Evolutionary conservation across 1,139 yeast genomes (phyloP), one percentile per base, ranked within the genome.

Genomic region (Candida frijolesensis): DNA sequence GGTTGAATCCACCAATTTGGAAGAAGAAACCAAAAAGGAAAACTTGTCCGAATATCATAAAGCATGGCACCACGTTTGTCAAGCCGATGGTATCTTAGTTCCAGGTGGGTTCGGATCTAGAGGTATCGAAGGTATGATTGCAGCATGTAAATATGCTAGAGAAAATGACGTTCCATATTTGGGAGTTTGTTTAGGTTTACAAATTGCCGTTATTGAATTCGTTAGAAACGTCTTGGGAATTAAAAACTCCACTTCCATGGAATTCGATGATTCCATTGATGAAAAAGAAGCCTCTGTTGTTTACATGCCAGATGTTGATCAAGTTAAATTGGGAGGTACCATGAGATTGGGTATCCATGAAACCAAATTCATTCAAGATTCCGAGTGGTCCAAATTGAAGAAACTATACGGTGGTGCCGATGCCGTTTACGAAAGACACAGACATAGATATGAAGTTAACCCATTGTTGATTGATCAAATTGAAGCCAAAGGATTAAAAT

Each of bases 21-120:
- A 92, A 72, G 85, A 85, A 48, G 85, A 82, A 55, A 76, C 85
- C 49, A 84, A 84, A 65, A 73, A 72, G 37, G 64, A 73, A 42
- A 82, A 85, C 62, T 87, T 91, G 72, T 83, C 87, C 51, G 82
- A 83, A 61, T 92, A 88, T 76, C 97, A 94, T 71, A 86, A 87
- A 67, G 97, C 98, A 51, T 95, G 99, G 99, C 95, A 90, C 64
- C 78, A 81, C 60, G 85, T 95, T 59, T 90, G 97, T 68, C 85
- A 89, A 63, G 97, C 99, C 22, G 97, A 95, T 69, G 99, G 99
- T 71, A 89, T 95, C 57, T 80, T 95, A 56, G 97, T 95, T 52
- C 99, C 99, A 40, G 99, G 99, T 65, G 99, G 99, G 1, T 95
- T 95, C 66, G 99, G 99, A 55, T 75, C 84, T 49, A 87, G 99